Base-by-base conservation (phyloP, 768 basidiomycete species). In the Tulasnella sp. region DNA sequence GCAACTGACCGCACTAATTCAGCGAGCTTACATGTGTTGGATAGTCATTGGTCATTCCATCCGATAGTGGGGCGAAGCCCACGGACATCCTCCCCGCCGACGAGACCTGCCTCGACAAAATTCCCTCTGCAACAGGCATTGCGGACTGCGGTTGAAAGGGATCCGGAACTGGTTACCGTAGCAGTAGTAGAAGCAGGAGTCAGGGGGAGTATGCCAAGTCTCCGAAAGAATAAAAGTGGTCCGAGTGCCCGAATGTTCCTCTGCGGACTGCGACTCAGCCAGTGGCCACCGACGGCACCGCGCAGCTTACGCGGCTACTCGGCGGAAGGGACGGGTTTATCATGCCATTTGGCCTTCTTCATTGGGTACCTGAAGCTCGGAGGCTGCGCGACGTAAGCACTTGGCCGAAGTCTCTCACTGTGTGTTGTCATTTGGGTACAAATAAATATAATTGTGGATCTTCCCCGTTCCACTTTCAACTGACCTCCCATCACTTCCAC, bases 401-500 rank as follows among this genome's bases (percentile, higher is more conserved):
- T 69, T 18, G 31, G 64, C 64, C 64, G 64, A 69, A 64, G 64
- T 11, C 64, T 69, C 64, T 28, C 64, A 69, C 64, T 69, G 64
- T 69, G 24, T 24, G 34, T 14, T 24, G 9, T 34, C 31, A 69
- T 69, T 69, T 69, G 64, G 64, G 64, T 69, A 69, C 64, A 69
- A 69, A 69, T 69, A 69, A 69, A 69, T 69, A 69, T 69, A 69
- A 37, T 69, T 69, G 28, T 31, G 7, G 34, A 31, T 69, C 34
- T 69, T 69, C 64, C 60, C 60, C 64, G 64, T 69, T 69, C 64
- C 64, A 34, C n/a, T 69, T 69, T 69, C 64, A 69, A 69, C 64
- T 69, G 64, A 37, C 64, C 64, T 69, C 64, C n/a, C 34, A 31
- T 69, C 28, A 69, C 64, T 69, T 31, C 64, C 64, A 69, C 64